Percentiles rank a stretch among this genome's conserved stretches.
phyloP scores from a whole-genome alignment of 176 grass and related monocot species.

The Chloris gayana region DNA sequence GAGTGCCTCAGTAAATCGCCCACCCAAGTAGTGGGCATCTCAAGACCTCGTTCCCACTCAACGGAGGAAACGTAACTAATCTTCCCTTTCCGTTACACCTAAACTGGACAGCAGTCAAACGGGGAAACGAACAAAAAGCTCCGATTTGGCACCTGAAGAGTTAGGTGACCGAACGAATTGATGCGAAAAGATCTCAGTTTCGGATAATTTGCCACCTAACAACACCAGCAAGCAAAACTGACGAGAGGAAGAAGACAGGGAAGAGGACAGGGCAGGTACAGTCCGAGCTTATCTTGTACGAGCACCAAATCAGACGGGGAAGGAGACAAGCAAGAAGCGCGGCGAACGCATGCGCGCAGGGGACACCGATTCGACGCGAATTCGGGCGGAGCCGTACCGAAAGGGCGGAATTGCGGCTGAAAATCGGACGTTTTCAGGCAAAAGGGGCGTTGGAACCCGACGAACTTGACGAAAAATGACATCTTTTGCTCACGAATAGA shows the following conservation, averaged over 20 bases:
- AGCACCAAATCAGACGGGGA: not conserved
- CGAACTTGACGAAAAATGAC: not conserved
- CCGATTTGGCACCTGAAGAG: slow-evolving; percentile 5
- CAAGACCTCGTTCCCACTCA: not conserved
- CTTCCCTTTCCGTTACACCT: slow-evolving; percentile 21
- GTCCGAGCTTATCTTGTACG: not conserved
- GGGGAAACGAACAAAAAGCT: not conserved
- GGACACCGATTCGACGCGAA: not conserved
- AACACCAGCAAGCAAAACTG: slow-evolving; percentile 7
- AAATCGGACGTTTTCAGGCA: not conserved
- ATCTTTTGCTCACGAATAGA: too few species aligned
- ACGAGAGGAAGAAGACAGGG: slow-evolving; percentile 6
- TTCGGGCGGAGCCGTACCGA: too few species aligned
- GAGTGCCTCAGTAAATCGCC: not conserved
- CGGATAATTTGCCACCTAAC: not conserved
- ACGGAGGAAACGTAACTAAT: not conserved
- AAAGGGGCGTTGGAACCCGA: not conserved
- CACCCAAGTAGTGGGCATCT: not conserved
- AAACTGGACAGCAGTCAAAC: not conserved
- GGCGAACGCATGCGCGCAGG: not conserved
- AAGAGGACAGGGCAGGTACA: slow-evolving; percentile 18
- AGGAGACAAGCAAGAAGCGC: not conserved
- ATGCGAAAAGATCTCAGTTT: not conserved
- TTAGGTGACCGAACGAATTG: not conserved
- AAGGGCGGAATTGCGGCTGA: too few species aligned